A percentile compares a stretch with the other conserved stretches of the same genome.
Conservation (phyloP, 176 grass and related monocot genomes). For the Oryza nivara region DNA sequence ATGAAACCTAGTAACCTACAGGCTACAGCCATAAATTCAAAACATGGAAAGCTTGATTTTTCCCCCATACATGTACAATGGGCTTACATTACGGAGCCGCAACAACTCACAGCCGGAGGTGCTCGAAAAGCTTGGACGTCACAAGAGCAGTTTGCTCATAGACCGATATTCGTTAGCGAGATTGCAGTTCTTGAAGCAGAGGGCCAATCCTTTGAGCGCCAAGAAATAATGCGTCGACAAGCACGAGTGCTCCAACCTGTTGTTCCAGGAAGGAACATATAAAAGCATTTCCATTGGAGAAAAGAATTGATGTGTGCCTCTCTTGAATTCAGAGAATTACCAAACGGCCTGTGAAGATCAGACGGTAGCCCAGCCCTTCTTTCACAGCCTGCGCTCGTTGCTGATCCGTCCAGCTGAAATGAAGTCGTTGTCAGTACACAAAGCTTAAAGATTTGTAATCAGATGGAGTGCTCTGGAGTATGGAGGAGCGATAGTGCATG, state of each 20-base stretch:
- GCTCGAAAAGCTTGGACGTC: neutral
- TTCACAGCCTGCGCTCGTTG: constrained; percentile 73
- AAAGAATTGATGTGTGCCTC: neutral
- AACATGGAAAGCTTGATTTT: neutral
- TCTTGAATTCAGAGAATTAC: constrained; percentile 45
- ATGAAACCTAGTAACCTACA: constrained; percentile 5
- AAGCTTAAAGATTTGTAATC: neutral
- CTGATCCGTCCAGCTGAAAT: constrained; percentile 89
- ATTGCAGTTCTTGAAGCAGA: constrained; percentile 68
- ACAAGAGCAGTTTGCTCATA: neutral
- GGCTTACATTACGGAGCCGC: neutral
- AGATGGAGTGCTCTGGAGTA: constrained; percentile 2
- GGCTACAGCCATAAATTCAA: constrained; percentile 1
- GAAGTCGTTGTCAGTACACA: neutral
- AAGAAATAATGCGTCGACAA: constrained; percentile 76
- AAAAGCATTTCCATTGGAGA: neutral
- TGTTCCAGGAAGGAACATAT: constrained; percentile 21
- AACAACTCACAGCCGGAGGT: neutral
- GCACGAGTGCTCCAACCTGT: constrained; percentile 73
- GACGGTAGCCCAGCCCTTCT: constrained; percentile 77
- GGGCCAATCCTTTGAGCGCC: constrained; percentile 84
- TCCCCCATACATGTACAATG: neutral
- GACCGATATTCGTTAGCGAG: constrained; percentile 27
- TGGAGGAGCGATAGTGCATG: neutral
- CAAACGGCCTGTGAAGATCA: constrained; percentile 89